These are phyloP conservation scores for Colletotrichum tofieldiae DNA, from an alignment of 2,329 filamentous ascomycete species.

Conservation along the genomic window DNA sequence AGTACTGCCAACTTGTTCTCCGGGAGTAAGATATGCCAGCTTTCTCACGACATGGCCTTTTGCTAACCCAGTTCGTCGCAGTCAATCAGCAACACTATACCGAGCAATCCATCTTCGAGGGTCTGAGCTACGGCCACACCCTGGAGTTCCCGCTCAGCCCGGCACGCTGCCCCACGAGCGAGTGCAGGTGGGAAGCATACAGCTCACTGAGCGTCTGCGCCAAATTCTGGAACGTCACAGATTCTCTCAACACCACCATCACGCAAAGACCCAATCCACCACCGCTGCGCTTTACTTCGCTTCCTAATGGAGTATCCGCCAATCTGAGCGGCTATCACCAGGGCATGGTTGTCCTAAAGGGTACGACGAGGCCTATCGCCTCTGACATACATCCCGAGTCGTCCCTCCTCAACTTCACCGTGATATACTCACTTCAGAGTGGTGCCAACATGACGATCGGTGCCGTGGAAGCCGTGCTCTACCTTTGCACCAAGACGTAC, in stretches of 20 bases:
- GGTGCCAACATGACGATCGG: neutral
- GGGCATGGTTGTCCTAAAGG: neutral
- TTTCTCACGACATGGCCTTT: neutral
- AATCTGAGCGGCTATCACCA: neutral
- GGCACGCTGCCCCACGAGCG: constrained; percentile 20
- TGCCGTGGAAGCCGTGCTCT: constrained; percentile 39
- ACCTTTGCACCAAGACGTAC: constrained; percentile 42
- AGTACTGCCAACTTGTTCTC: constrained; percentile 5
- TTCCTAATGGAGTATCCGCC: neutral
- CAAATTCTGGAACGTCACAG: constrained; percentile 11
- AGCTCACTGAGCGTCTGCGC: constrained; percentile 27
- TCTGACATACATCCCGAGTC: constrained; percentile 1
- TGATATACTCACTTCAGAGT: constrained; percentile 9
- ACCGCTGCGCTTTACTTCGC: neutral
- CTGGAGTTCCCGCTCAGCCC: constrained; percentile 14
- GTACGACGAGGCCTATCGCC: neutral
- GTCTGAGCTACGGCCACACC: constrained; percentile 12
- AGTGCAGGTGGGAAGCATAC: neutral
- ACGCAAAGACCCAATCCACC: neutral
- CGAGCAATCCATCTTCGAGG: constrained; percentile 18
- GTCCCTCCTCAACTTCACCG: constrained; percentile 31
- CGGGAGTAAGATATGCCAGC: neutral
- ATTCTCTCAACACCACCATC: neutral
- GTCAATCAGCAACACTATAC: constrained; percentile 7
- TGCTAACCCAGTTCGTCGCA: neutral